phyloP scores from a whole-genome alignment of 2,329 filamentous ascomycete genomes.

The Mycocentrospora acerina region DNA sequence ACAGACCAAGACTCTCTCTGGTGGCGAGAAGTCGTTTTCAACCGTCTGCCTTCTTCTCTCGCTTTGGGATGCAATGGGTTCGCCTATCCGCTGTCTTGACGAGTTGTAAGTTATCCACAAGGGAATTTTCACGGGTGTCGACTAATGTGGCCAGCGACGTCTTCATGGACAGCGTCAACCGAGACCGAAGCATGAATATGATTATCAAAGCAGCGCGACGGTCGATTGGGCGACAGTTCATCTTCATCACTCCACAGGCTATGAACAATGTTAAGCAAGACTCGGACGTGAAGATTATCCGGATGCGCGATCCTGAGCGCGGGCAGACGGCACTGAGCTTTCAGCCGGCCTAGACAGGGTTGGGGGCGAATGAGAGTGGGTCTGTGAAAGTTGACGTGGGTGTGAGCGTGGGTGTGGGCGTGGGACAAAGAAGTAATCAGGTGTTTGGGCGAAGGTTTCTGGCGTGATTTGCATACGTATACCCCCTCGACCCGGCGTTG shows the following conservation, averaged over 20 bases:
- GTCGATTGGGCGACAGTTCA: constrained; percentile 88
- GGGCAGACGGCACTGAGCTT: constrained; percentile 50
- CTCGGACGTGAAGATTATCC: constrained; percentile 77
- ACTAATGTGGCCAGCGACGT: constrained; percentile 63
- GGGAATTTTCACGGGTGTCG: constrained; percentile 1
- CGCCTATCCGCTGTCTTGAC: constrained; percentile 89
- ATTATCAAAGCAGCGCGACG: constrained; percentile 84
- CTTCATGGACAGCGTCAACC: constrained; percentile 98
- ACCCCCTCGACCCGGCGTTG: constrained; percentile 18
- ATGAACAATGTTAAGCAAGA: constrained; percentile 53
- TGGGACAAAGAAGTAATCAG: neutral
- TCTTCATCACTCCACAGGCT: constrained; percentile 92
- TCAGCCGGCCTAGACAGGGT: neutral
- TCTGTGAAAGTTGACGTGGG: neutral
- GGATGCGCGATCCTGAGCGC: constrained; percentile 59
- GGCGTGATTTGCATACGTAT: constrained; percentile 14
- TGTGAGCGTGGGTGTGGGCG: neutral
- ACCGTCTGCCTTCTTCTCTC: constrained; percentile 91
- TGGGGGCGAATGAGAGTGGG: neutral
- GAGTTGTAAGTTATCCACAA: constrained; percentile 67
- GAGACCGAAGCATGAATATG: constrained; percentile 90
- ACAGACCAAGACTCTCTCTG: constrained; percentile 88
- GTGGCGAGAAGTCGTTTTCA: constrained; percentile 96
- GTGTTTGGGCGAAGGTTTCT: constrained; percentile 2
- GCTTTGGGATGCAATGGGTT: constrained; percentile 98